Conservation (phyloP, 2,329 filamentous ascomycete species). For the Neocucurbitaria cava region DNA sequence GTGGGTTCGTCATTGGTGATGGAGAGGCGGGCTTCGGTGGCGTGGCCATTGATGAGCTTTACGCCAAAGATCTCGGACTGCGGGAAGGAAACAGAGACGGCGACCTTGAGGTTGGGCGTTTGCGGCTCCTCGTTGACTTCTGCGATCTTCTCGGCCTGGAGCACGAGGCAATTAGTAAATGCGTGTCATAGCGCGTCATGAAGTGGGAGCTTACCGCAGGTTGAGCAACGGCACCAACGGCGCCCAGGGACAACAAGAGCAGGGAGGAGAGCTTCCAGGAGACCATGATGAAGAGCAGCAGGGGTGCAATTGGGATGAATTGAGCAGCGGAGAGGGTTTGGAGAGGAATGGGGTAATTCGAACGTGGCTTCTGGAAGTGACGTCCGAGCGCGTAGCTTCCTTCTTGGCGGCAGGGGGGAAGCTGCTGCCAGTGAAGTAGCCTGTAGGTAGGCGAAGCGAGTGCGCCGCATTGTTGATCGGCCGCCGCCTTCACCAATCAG, state of each 20-base stretch:
- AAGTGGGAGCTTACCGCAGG: conserved; percentile 60
- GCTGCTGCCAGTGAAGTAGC: conserved; percentile 1
- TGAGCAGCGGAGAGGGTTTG: conserved; percentile 8
- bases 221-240: conserved; percentile 69
- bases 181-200: conserved; percentile 44
- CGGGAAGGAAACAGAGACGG: conserved; percentile 66
- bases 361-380: conserved; percentile 43
- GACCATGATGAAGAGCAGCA: conserved; percentile 65
- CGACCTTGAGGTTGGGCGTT: conserved; percentile 65
- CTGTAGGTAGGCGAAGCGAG: conserved; percentile 19
- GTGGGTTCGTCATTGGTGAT: conserved; percentile 83
- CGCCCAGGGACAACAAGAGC: conserved; percentile 73
- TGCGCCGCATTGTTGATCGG: conserved; percentile 10
- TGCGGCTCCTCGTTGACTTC: conserved; percentile 68
- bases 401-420: conserved; percentile 14
- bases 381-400: conserved; percentile 27
- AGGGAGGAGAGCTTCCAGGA: conserved; percentile 75
- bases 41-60: conserved; percentile 91
- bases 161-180: conserved; percentile 27
- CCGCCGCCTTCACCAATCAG: conserved; percentile 7
- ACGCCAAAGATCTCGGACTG: conserved; percentile 85
- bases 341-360: conserved; percentile 25
- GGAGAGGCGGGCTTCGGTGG: conserved; percentile 81
- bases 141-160: conserved; percentile 42
- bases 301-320: conserved; percentile 16